phyloP scores from a whole-genome alignment of 1,284 basidiomycete species.

The Marasmius tenuissimus region DNA sequence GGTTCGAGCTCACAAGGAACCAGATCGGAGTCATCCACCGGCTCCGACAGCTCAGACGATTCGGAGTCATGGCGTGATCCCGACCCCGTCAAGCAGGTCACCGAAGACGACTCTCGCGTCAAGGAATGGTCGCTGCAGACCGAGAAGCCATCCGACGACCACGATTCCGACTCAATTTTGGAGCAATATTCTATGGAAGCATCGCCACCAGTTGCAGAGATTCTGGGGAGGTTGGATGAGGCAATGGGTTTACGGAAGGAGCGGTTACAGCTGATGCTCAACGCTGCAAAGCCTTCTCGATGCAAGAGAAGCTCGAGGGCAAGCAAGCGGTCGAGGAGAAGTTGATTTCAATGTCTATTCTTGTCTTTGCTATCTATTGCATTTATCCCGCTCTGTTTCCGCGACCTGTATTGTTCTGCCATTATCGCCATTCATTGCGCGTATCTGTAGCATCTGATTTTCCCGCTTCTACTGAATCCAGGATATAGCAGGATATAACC shows the following conservation, averaged over 20 bases:
- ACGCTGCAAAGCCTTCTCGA: background rate
- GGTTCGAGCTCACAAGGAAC: background rate
- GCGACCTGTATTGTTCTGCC: too few species aligned
- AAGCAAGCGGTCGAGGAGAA: background rate
- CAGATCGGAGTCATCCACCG: too few species aligned
- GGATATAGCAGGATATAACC: too few species aligned
- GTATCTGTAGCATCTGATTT: too few species aligned
- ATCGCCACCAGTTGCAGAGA: background rate
- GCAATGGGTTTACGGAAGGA: background rate
- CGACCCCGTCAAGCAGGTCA: background rate
- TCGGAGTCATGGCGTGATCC: background rate
- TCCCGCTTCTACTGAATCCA: too few species aligned
- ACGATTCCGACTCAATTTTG: background rate
- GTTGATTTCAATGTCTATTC: background rate
- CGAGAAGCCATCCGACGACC: background rate
- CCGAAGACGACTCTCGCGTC: background rate
- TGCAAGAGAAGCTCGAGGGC: background rate
- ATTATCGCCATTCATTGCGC: too few species aligned
- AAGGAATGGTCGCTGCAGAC: background rate
- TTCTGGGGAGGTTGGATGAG: background rate
- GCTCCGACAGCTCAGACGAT: background rate
- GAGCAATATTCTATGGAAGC: background rate
- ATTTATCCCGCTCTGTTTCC: too few species aligned
- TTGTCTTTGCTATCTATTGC: background rate
- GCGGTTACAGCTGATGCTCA: background rate